A percentile compares a stretch with the other conserved stretches of the same genome.
Evolutionary conservation across 208 protist species (phyloP).

Genomic region (Strigomonas culicis): DNA sequence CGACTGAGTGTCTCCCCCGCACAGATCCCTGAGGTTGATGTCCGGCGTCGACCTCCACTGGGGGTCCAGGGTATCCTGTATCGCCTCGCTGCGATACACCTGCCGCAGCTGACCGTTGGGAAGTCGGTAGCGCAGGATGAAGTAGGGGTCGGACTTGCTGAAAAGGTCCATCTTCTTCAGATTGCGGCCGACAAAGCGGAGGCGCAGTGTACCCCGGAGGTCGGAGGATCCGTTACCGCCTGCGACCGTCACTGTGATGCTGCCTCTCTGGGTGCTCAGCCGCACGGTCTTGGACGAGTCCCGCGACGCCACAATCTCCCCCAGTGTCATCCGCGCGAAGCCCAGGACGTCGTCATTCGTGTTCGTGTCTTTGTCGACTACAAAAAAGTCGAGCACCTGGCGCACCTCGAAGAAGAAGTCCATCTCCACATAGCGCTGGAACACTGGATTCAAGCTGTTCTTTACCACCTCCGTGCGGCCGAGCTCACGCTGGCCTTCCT

Average conservation of each 20-base stretch:
- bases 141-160: constrained; percentile 29
- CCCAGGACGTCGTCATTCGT: constrained; percentile 28
- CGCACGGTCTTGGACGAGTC: constrained; percentile 18
- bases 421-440: constrained; percentile 19
- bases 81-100: constrained; percentile 28
- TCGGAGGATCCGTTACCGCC: constrained; percentile 16
- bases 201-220: constrained; percentile 15
- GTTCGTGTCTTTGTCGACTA: constrained; percentile 24
- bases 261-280: constrained; percentile 15
- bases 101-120: constrained; percentile 11
- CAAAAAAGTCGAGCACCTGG: constrained; percentile 20
- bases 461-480: constrained; percentile 27
- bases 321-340: constrained; percentile 19
- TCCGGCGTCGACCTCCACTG: constrained; percentile 26
- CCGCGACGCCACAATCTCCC: constrained; percentile 17
- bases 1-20: constrained; percentile 19
- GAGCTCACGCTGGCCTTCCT: not conserved
- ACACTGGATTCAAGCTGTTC: constrained; percentile 35
- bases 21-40: constrained; percentile 26
- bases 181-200: constrained; percentile 15
- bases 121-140: constrained; percentile 21
- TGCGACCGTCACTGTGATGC: constrained; percentile 8
- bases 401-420: constrained; percentile 39
- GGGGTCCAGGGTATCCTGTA: constrained; percentile 29
- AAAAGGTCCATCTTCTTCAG: constrained; percentile 45